These are phyloP conservation scores for Blastocystis sp. DNA, from an alignment of 352 stramenopile species.

Conservation along the genomic window DNA sequence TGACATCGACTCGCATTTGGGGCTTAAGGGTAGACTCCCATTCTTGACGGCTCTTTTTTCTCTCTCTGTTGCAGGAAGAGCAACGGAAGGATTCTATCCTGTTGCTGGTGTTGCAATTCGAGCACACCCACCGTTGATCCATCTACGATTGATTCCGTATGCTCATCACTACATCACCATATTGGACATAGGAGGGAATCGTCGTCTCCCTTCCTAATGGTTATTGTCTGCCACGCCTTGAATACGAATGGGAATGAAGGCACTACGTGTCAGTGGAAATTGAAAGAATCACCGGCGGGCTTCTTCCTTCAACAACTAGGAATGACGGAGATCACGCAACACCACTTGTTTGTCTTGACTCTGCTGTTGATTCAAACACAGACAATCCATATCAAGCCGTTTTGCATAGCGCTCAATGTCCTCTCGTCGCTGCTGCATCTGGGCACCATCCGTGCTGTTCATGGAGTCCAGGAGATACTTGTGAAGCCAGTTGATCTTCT, in stretches of 20 bases:
- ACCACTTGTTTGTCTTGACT: not conserved
- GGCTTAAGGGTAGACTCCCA: not conserved
- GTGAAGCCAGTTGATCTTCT: not conserved
- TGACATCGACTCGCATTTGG: not conserved
- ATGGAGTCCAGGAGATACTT: not conserved
- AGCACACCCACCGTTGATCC: not conserved
- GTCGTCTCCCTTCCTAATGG: not conserved
- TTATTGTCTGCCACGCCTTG: not conserved
- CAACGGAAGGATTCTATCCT: not conserved
- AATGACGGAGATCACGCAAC: not conserved
- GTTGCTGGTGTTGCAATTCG: not conserved
- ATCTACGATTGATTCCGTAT: not conserved
- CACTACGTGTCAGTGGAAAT: not conserved
- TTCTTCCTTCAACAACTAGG: not conserved
- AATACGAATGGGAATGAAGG: not conserved
- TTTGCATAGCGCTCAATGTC: not conserved
- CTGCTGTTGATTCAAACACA: not conserved
- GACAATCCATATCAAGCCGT: not conserved
- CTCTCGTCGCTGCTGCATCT: not conserved
- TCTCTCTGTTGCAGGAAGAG: not conserved
- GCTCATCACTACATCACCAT: not conserved
- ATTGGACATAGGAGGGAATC: not conserved
- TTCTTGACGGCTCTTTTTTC: not conserved
- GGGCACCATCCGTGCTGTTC: not conserved
- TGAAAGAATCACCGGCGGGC: not conserved